These are phyloP conservation scores for Tetrastigma voinierianum DNA, from an alignment of 164 flowering plant species.

Conservation along the genomic window DNA sequence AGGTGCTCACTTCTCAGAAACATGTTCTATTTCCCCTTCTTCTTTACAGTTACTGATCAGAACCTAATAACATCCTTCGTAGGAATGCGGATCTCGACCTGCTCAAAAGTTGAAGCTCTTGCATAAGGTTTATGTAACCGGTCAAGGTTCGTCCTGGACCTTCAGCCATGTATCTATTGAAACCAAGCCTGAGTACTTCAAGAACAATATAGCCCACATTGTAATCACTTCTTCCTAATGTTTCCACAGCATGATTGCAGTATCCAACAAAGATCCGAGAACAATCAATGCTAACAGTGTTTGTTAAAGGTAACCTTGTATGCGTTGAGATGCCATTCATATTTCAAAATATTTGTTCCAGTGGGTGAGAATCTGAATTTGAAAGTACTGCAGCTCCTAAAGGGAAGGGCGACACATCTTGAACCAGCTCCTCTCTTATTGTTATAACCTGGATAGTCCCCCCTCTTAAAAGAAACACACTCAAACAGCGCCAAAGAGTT, in stretches of 20 bases:
- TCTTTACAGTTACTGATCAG: too few species aligned
- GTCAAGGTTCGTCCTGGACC: neutral
- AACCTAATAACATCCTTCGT: too few species aligned
- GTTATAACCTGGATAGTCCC: slow-evolving; percentile 47
- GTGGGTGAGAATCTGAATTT: slow-evolving; percentile 12
- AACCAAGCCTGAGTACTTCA: neutral
- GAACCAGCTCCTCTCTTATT: too few species aligned
- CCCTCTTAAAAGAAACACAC: slow-evolving; percentile 20
- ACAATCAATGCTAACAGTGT: too few species aligned
- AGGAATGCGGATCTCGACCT: too few species aligned
- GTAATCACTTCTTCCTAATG: neutral
- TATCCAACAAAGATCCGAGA: neutral
- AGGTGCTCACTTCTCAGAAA: too few species aligned
- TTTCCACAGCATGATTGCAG: neutral
- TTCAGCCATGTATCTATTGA: too few species aligned
- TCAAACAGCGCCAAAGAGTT: slow-evolving; percentile 26
- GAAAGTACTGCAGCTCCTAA: slow-evolving; percentile 36
- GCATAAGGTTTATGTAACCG: neutral
- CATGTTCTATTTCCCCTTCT: too few species aligned
- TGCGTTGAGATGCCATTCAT: too few species aligned
- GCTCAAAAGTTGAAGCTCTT: neutral
- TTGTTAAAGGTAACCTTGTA: too few species aligned
- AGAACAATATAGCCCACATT: neutral
- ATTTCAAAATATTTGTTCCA: too few species aligned
- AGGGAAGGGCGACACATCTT: slow-evolving; percentile 35